Evolutionary conservation across 129 eudicot species (phyloP), one percentile per base, ranked within the genome.

Genomic region (Artemisia tridentata): DNA sequence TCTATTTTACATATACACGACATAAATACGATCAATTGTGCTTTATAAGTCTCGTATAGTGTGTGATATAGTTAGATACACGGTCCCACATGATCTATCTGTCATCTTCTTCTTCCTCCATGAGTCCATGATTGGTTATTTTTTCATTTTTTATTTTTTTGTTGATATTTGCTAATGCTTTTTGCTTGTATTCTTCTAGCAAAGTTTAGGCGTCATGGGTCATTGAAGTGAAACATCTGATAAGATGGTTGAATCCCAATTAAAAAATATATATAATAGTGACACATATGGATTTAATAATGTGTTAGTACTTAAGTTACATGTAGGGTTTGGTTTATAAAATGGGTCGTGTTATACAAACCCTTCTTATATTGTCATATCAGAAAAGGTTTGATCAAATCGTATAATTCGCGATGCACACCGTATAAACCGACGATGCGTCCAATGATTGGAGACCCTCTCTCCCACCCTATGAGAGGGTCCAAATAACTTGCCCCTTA

Each of bases 321-420:
- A 62, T 15, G 67, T 62, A 34, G 67, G 67, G 46, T 62, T 62
- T 34, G 23, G 48, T 62, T 62, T 34, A 31, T 62, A 23, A 23
- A 47, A 62, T 62, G 48, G 48, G n/a, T n/a, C n/a, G n/a, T n/a
- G n/a, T n/a, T n/a, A n/a, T n/a, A n/a, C n/a, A n/a, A n/a, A n/a
- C n/a, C n/a, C n/a, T n/a, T n/a, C n/a, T n/a, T n/a, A n/a, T n/a
- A n/a, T n/a, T n/a, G n/a, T n/a, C n/a, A n/a, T n/a, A n/a, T n/a
- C n/a, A n/a, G n/a, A n/a, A n/a, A n/a, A n/a, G n/a, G n/a, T n/a
- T n/a, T n/a, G n/a, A n/a, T n/a, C n/a, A n/a, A n/a, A n/a, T n/a
- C n/a, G n/a, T n/a, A n/a, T n/a, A n/a, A n/a, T n/a, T n/a, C n/a
- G n/a, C n/a, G n/a, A n/a, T n/a, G n/a, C n/a, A n/a, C n/a, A n/a